Conservation (phyloP, 78 protist species). For the Emiliania huxleyi region DNA sequence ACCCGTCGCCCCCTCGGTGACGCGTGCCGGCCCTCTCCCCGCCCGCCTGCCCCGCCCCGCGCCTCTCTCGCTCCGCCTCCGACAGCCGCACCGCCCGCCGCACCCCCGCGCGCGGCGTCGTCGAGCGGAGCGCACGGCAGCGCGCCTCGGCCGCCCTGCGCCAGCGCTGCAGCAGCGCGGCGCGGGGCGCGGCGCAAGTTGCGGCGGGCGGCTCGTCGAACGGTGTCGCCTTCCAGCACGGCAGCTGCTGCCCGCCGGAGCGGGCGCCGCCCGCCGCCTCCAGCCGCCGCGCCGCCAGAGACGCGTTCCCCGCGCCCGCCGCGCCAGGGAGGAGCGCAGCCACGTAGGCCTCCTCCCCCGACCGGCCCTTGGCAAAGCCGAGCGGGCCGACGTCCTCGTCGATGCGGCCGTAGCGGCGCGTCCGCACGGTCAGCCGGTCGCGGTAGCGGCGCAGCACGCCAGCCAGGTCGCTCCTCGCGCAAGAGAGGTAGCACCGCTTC, state of each 20-base stretch:
- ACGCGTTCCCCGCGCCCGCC: too few relatives aligned
- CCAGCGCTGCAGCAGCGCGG: not conserved
- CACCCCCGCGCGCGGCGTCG: slow-evolving; percentile 7
- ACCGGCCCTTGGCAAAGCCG: not conserved
- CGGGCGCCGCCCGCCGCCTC: not conserved
- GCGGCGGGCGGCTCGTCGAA: not conserved
- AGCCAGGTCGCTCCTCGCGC: not conserved
- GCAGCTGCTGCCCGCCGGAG: not conserved
- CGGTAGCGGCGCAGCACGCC: not conserved
- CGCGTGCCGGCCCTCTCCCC: too few relatives aligned
- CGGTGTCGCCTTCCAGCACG: not conserved
- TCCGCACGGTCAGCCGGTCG: not conserved
- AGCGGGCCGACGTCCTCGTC: not conserved
- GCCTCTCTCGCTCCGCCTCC: too few relatives aligned
- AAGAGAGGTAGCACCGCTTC: not conserved
- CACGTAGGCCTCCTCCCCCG: not conserved
- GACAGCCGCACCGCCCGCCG: not conserved
- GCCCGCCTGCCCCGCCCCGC: too few relatives aligned
- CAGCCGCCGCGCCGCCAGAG: too few relatives aligned
- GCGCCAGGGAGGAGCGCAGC: too few relatives aligned
- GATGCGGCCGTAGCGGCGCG: not conserved
- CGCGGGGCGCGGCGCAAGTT: not conserved
- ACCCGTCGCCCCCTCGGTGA: too few relatives aligned
- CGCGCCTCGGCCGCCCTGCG: not conserved
- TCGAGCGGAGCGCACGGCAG: not conserved